Evolutionary conservation across 371 early-diverging fungal species (phyloP), one percentile per base, ranked within the genome.

Genomic region (Saksenaea vasiformis): DNA sequence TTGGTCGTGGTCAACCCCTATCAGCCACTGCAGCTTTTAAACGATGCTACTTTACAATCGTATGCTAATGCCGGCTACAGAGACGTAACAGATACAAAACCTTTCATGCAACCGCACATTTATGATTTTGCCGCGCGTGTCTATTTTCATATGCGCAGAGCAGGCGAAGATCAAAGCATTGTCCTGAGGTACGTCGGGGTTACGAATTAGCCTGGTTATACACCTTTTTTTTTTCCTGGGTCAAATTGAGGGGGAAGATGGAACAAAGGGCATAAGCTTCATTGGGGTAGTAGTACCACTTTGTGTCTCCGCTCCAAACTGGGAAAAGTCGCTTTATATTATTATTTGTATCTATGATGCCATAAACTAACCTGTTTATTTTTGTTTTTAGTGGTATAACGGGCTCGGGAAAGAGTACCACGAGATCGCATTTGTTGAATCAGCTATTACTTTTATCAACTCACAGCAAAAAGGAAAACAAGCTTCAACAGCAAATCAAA

Each of bases 341-440:
- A 22, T n/a, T 47, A 1, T 10, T 19, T 47, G 51, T 31, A 39
- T 39, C 22, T n/a, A 47, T 22, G 3, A 47, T 19, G 22, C 51
- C 22, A 41, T n/a, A 4, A 8, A 41, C 14, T n/a, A 41, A 41
- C 5, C 24, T 22, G 0, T 47, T 47, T n/a, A 47, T 47, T 2
- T n/a, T 41, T 14, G 0, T 47, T 47, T 37, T 19, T 68, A 91
- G 93, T 62, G 97, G 97, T 34, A 86, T 91, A 47, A 84, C 89
- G 24, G 96, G 95, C 9, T 87, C 90, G 19, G 97, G 97, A 31
- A 95, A 95, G 68, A 83, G 93, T 4, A 87, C 83, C 38, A 76
- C 86, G 2, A 84, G 89, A 28, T 79, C 81, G 14, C 87, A 88
- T 54, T 68, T 95, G 17, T 64, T 88, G 5, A 70, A 78, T 53